These are phyloP conservation scores for Penicillium concentricum DNA, from an alignment of 2,329 filamentous ascomycete genomes.

Conservation along the genomic window DNA sequence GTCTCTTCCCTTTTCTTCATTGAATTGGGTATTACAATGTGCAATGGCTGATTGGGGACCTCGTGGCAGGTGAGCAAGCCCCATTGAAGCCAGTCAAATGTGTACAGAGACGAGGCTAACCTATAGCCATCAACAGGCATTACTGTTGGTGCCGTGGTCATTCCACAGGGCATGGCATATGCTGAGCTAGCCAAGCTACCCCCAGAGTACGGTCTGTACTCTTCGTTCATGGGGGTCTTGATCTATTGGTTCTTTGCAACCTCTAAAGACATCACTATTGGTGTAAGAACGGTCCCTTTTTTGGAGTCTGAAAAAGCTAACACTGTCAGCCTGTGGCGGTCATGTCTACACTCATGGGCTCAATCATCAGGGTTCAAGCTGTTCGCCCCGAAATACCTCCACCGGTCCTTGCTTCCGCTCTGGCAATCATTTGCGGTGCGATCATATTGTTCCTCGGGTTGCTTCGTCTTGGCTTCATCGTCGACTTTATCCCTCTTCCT, in stretches of 20 bases:
- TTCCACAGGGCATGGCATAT: constrained; percentile 93
- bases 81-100: too few relatives aligned
- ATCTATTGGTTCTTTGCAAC: constrained; percentile 96
- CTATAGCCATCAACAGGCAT: constrained; percentile 33
- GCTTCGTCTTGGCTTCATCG: constrained; percentile 61
- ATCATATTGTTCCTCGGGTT: constrained; percentile 76
- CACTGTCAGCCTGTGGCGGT: constrained; percentile 75
- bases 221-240: constrained; percentile 88
- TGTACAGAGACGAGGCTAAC: background rate
- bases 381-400: constrained; percentile 54
- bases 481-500: constrained; percentile 9
- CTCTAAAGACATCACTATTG: constrained; percentile 95
- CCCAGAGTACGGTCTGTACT: constrained; percentile 80
- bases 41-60: constrained; percentile 81
- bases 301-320: background rate
- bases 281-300: constrained; percentile 57
- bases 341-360: constrained; percentile 82
- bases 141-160: constrained; percentile 72
- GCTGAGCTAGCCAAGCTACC: constrained; percentile 74
- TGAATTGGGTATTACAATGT: constrained; percentile 85
- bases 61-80: constrained; percentile 61
- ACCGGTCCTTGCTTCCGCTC: constrained; percentile 69
- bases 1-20: constrained; percentile 76
- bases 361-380: constrained; percentile 61
- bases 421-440: constrained; percentile 73